Percentiles rank a stretch among this genome's conserved stretches.
Evolutionary conservation across 192 early-diverging fungal species (phyloP).

Genomic region (Podila minutissima): DNA sequence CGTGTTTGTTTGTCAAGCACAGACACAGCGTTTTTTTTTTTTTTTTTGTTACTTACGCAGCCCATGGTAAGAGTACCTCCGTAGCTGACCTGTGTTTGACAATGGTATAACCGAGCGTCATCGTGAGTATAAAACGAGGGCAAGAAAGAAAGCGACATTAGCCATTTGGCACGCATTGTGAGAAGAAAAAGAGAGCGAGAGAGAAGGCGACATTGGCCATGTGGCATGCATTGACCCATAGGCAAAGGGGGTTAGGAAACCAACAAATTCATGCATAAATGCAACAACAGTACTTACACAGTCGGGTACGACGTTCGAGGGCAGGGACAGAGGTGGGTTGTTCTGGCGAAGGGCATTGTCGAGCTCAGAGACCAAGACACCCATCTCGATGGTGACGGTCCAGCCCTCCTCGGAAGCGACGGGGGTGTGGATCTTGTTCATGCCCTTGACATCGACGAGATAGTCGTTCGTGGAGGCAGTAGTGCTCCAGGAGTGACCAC

Average conservation of each 20-base stretch:
- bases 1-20: neutral
- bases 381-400: slow-evolving; percentile 49
- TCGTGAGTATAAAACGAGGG: too few species aligned
- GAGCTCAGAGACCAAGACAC: slow-evolving; percentile 32
- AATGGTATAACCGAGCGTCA: neutral
- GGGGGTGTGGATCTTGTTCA: slow-evolving; percentile 42
- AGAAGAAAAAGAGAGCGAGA: neutral
- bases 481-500: slow-evolving; percentile 35
- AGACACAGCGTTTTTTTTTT: too few species aligned
- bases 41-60: slow-evolving; percentile 13
- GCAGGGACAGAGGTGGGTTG: slow-evolving; percentile 39
- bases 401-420: slow-evolving; percentile 5
- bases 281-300: slow-evolving; percentile 10
- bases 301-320: slow-evolving; percentile 22
- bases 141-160: neutral
- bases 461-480: slow-evolving; percentile 31
- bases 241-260: neutral
- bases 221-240: neutral
- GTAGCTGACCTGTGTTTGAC: slow-evolving; percentile 20
- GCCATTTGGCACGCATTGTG: neutral
- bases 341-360: slow-evolving; percentile 27
- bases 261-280: too few species aligned
- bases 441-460: slow-evolving; percentile 20
- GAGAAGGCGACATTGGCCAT: neutral
- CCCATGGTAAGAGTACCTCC: slow-evolving; percentile 43